Evolutionary conservation across 2,329 filamentous ascomycete genomes (phyloP), one percentile per base, ranked within the genome.

Genomic region (Phyllosticta citribraziliensis): DNA sequence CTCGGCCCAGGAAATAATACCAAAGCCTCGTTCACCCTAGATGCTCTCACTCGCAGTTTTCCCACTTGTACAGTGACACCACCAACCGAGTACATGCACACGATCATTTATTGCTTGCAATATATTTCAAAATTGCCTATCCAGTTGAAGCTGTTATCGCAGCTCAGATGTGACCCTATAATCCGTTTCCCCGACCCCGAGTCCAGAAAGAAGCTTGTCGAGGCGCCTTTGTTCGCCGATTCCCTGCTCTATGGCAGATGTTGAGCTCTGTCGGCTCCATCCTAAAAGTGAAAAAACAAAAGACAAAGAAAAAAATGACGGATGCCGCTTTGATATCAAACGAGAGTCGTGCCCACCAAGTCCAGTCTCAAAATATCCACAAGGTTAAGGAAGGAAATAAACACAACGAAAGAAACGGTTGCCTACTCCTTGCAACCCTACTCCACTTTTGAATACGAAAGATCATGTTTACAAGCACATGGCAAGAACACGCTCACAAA

Each of bases 401-500:
- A 58, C 57, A 58, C 57, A 22, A 47, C 17, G 40, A 47, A 47
- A 47, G 40, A 47, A 47, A n/a, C n/a, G 5, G 17, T 25, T 12
- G 14, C 19, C 14, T 22, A 4, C 47, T 11, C n/a, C 25, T 40
- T 10, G n/a, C 33, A 47, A 25, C 12, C 17, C 20, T 19, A n/a
- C 40, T 47, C 40, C 14, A 47, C 40, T 47, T 47, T 47, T 47
- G 40, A 47, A 47, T 17, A 47, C 5, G 40, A 47, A 6, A 47
- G 40, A 47, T 47, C 40, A 47, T 47, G 17, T 52, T 40, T 71
- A 69, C 59, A 70, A 70, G n/a, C 70, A 74, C 57, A 72, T 62
- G 56, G 70, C 66, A 17, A 68, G 67, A 63, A 74, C 66, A 63
- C 72, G 68, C 63, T 73, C 68, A 52, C 69, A 66, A 10, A 65